Evolutionary conservation across 2,329 filamentous ascomycete species (phyloP), one percentile per base, ranked within the genome.

Genomic region (Truncatella angustata): DNA sequence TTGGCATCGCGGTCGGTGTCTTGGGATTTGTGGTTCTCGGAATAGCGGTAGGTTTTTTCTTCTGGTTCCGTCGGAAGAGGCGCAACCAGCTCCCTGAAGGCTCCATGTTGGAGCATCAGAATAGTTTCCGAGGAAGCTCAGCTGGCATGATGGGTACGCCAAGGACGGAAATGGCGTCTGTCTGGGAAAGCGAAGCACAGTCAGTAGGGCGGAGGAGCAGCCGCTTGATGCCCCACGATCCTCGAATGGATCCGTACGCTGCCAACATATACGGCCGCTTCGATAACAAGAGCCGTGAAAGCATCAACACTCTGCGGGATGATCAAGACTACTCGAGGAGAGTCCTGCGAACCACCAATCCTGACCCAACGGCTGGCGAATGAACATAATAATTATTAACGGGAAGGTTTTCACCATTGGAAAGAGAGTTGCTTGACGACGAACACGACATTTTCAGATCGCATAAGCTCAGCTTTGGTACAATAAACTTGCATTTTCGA

Each of bases 271-370:
- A 85, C 63, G 70, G 72, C 39, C 73, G 79, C 16, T 70, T 70
- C 40, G 72, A 73, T 23, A 84, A 77, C 59, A 79, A 79, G 64
- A 86, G 82, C 59, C 77, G 78, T 55, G 83, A 86, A 63, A 86
- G 82, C 62, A 70, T 87, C 62, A 81, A 81, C 58, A 86, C 83
- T 1, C 68, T 87, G 4, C 79, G 79, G 52, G 84, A 87, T 62
- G 81, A 86, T 55, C 81, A 84, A 53, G 84, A 87, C 58, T 87
- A 87, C 62, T 86, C 83, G 35, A 73, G 84, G 56, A 73, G 78
- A 60, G 80, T 86, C 6, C 72, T 87, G n/a, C 75, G 83, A 57
- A 82, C 82, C 7, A 82, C 74, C 26, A 87, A 87, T 60, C 82
- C 84, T 3, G 82, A 86, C 58, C 80, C 80, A 1, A 68, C 67